Percentiles rank a stretch among this genome's conserved stretches.
These are phyloP conservation scores for Poa annua DNA, from an alignment of 176 grass and related monocot species.

Conservation along the genomic window DNA sequence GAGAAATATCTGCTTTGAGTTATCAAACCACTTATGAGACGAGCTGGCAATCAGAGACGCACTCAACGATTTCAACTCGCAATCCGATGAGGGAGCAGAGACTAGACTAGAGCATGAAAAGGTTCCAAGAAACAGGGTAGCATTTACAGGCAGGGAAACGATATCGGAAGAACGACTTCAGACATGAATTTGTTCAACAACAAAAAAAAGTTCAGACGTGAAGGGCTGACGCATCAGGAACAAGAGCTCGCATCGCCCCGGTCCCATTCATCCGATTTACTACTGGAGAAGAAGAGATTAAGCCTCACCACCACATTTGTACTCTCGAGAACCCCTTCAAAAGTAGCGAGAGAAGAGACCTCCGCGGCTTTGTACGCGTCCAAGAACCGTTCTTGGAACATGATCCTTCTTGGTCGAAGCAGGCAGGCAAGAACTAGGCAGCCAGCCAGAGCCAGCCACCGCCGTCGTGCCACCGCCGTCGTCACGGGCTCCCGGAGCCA, in stretches of 20 bases:
- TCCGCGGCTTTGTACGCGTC: neutral
- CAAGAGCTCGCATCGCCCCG: neutral
- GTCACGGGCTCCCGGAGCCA: constrained; percentile 17
- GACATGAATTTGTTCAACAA: too few relatives aligned
- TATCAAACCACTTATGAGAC: neutral
- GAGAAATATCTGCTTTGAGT: neutral
- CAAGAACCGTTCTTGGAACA: neutral
- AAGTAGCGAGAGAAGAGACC: neutral
- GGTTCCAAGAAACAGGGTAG: neutral
- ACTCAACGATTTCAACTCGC: neutral
- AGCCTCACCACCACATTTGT: neutral
- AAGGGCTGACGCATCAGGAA: neutral
- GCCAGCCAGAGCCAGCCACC: neutral
- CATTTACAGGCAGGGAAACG: neutral
- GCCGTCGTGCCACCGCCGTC: neutral
- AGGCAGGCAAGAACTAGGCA: neutral
- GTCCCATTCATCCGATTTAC: too few relatives aligned
- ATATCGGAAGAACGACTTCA: neutral
- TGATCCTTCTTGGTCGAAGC: neutral
- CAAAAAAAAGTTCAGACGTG: neutral
- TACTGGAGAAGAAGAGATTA: neutral
- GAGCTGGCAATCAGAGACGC: neutral
- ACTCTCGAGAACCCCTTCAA: neutral
- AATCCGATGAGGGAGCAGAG: neutral
- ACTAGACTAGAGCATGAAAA: neutral